Percentiles rank a stretch among this genome's conserved stretches.
phyloP scores from a whole-genome alignment of 352 stramenopile species.

The Globisporangium cystogenes region DNA sequence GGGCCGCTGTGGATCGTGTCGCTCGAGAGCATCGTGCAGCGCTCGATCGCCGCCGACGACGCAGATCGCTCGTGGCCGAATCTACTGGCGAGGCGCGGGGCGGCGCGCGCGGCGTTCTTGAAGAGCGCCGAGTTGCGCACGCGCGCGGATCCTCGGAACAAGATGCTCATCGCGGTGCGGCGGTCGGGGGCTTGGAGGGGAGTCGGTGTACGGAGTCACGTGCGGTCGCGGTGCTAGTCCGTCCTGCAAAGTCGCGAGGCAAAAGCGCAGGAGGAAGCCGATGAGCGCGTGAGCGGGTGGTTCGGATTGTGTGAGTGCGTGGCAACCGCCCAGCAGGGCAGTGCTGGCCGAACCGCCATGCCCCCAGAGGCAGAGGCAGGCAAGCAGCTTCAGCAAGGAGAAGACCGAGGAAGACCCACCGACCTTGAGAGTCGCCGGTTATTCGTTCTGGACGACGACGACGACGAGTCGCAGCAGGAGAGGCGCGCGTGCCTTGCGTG shows the following conservation, averaged over 20 bases:
- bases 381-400: neutral
- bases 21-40: constrained; percentile 34
- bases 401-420: neutral
- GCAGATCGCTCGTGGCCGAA: constrained; percentile 65
- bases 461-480: neutral
- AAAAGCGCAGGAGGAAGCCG: neutral
- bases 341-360: neutral
- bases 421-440: constrained; percentile 4
- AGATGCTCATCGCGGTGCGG: constrained; percentile 26
- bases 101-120: constrained; percentile 19
- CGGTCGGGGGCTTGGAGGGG: neutral
- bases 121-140: constrained; percentile 23
- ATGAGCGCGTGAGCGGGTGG: constrained; percentile 1
- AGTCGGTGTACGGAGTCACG: too few species aligned
- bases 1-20: constrained; percentile 17
- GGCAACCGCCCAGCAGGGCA: neutral
- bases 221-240: too few species aligned
- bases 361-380: neutral
- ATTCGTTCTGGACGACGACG: too few species aligned
- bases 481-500: neutral
- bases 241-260: too few species aligned
- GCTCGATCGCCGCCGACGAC: constrained; percentile 19
- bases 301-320: constrained; percentile 7
- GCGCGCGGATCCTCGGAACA: constrained; percentile 26
- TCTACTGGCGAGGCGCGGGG: constrained; percentile 33